These are phyloP conservation scores for Paramecium sexaurelia DNA, from an alignment of 73 alveolate species.

Conservation along the genomic window DNA sequence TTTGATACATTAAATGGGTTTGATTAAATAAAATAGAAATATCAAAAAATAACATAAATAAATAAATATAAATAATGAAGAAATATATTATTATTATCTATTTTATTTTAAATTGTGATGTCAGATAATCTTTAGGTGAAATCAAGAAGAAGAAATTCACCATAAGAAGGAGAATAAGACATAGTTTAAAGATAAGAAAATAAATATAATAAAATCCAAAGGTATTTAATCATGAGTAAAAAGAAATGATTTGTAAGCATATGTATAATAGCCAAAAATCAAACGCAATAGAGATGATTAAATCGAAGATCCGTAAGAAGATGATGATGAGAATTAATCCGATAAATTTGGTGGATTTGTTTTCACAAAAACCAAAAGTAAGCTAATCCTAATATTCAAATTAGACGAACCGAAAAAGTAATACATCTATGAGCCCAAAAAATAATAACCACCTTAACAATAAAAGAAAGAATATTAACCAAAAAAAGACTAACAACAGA, in stretches of 20 bases:
- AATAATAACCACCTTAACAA: not conserved
- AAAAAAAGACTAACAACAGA: not conserved
- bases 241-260: constrained; percentile 16
- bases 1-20: not conserved
- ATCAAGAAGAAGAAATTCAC: constrained; percentile 28
- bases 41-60: not conserved
- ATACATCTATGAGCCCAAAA: not conserved
- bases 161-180: not conserved
- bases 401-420: not conserved
- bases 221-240: not conserved
- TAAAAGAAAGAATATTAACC: not conserved
- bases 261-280: not conserved
- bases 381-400: not conserved
- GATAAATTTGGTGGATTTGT: constrained; percentile 16
- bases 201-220: constrained; percentile 26
- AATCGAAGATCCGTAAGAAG: not conserved
- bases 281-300: not conserved
- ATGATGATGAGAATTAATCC: not conserved
- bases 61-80: not conserved
- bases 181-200: not conserved
- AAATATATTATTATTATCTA: not conserved
- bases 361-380: not conserved
- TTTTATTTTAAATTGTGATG: constrained; percentile 1
- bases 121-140: constrained; percentile 24
- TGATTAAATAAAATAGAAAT: not conserved